Evolutionary conservation across 257 asterid species (phyloP).

Genomic region (Penstemon newberryi): DNA sequence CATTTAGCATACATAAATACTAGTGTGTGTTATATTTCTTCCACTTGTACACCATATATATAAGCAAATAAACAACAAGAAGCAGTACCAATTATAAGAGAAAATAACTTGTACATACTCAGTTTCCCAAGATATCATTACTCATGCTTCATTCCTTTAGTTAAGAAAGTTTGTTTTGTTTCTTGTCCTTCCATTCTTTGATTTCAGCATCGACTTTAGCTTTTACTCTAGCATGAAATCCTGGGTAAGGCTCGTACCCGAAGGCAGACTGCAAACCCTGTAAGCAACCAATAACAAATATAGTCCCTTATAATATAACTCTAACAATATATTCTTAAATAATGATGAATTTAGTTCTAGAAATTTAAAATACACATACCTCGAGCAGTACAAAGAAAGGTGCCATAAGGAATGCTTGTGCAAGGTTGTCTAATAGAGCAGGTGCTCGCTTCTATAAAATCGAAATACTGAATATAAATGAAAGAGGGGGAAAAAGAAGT

Average conservation of each 20-base stretch:
- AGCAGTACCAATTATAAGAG: no score
- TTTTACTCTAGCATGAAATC: constrained; percentile 66
- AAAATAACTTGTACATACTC: no score
- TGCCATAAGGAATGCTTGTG: constrained; percentile 94
- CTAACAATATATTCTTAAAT: no score
- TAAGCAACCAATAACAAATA: constrained; percentile 10
- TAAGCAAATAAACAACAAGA: no score
- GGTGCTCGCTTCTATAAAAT: constrained; percentile 89
- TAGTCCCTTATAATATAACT: no score
- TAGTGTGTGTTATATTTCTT: no score
- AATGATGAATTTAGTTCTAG: no score
- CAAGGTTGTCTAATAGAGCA: constrained; percentile 89
- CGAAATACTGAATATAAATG: not conserved
- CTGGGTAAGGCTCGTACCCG: constrained; percentile 88
- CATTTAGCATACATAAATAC: no score
- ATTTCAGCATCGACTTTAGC: constrained; percentile 62
- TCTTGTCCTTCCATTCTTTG: constrained; percentile 69
- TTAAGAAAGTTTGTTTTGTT: constrained; percentile 62
- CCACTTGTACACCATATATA: no score
- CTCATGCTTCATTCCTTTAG: no score
- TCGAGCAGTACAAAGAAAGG: constrained; percentile 90
- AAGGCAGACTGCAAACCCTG: constrained; percentile 67
- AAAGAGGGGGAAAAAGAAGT: not conserved
- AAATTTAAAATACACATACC: constrained; percentile 39
- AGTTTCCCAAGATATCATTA: no score